Conservation (phyloP, 179 eudicot genomes). For the Silene coronaria region DNA sequence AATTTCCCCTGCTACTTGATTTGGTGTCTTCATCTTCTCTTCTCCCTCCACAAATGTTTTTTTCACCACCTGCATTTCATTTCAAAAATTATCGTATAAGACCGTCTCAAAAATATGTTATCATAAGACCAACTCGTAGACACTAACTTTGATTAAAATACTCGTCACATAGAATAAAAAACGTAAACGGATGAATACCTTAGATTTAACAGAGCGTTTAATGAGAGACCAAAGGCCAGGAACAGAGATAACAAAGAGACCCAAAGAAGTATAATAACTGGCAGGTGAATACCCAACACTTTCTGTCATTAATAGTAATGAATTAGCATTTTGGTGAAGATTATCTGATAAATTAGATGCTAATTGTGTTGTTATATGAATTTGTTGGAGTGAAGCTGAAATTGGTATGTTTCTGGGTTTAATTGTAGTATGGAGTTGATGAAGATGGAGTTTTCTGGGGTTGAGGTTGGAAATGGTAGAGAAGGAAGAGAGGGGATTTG, state of each 20-base stretch:
- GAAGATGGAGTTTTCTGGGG: background rate
- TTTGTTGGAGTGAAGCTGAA: constrained; percentile 18
- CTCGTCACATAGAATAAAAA: background rate
- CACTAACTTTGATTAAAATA: no score
- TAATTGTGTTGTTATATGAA: background rate
- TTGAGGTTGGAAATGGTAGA: constrained; percentile 15
- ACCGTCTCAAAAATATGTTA: no score
- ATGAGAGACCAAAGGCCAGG: constrained; percentile 99
- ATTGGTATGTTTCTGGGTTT: constrained; percentile 12
- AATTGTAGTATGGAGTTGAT: background rate
- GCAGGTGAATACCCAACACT: constrained; percentile 62
- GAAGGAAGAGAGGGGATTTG: constrained; percentile 17
- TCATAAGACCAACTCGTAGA: no score
- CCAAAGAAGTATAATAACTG: constrained; percentile 92
- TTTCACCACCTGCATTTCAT: constrained; percentile 55
- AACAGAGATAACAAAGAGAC: constrained; percentile 92
- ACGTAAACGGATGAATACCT: constrained; percentile 36
- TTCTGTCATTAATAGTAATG: constrained; percentile 40
- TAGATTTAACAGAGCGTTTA: constrained; percentile 95
- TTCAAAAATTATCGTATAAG: background rate
- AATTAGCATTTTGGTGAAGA: constrained; percentile 18
- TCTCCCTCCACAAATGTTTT: constrained; percentile 62
- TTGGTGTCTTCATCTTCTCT: constrained; percentile 51
- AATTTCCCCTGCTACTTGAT: constrained; percentile 77
- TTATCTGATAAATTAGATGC: constrained; percentile 21